These are phyloP conservation scores for Ambrosiella beaveri DNA, from an alignment of 2,329 filamentous ascomycete species.

Conservation along the genomic window DNA sequence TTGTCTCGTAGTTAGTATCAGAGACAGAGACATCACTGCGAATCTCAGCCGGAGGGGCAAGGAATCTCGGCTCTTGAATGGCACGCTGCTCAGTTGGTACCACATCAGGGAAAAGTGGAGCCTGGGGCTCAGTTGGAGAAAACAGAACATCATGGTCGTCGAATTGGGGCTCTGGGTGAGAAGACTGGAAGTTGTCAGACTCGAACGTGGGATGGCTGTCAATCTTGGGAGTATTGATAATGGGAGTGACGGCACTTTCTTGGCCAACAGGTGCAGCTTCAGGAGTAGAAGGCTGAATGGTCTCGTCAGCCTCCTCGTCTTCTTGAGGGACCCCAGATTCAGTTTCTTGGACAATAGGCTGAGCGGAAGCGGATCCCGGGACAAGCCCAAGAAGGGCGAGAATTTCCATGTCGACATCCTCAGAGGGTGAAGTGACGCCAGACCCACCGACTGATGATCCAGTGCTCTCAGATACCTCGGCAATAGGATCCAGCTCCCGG, in stretches of 20 bases:
- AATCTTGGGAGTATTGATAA: not conserved
- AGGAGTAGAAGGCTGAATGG: not conserved
- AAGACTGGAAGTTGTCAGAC: not conserved
- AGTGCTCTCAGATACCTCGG: not conserved
- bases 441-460: not conserved
- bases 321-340: not conserved
- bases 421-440: not conserved
- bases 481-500: not conserved
- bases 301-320: not conserved
- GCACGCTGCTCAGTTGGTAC: not conserved
- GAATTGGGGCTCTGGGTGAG: not conserved
- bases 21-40: not conserved
- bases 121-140: not conserved
- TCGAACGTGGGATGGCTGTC: constrained; percentile 1
- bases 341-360: not conserved
- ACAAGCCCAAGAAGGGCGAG: not conserved
- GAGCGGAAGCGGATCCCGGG: constrained; percentile 13
- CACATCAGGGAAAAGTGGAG: not conserved
- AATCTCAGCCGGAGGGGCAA: not conserved
- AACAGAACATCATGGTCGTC: not conserved
- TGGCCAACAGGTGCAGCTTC: not conserved
- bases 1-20: constrained; percentile 5
- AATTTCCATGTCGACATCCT: not conserved
- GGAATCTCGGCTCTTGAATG: not conserved
- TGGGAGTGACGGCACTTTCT: not conserved